Evolutionary conservation across 2,329 filamentous ascomycete species (phyloP), one percentile per base, ranked within the genome.

Genomic region (Nigrospora osmanthi): DNA sequence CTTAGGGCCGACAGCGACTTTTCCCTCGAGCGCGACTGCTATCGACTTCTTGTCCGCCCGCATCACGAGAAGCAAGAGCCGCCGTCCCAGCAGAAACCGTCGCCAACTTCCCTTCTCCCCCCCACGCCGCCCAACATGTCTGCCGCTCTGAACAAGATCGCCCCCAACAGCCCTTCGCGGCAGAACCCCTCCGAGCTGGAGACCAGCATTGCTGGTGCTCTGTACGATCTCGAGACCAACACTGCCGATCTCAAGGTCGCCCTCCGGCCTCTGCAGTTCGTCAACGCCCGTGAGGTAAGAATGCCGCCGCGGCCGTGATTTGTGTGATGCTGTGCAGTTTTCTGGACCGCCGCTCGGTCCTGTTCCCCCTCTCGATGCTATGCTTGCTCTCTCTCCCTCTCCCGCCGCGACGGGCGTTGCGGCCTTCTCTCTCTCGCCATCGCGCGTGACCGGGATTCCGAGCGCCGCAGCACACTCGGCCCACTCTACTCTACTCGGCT

Each of bases 191-290:
- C 89, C 60, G 93, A 98, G 85, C 85, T 97, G 63, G 93, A 98
- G 88, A 84, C 81, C 73, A 88, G 78, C 81, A 94, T 98, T 71
- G 93, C 93, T 71, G 87, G 85, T 75, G 93, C 93, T 76, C 88
- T 98, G 58, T 94, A 86, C 80, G 93, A 98, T 69, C 88, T 98
- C 75, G 93, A 98, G 89, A 90, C 84, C 79, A 96, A 96, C 85
- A 95, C 93, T 68, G 80, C 89, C 71, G 93, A 98, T 76, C 87
- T 98, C 76, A 95, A 91, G 87, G 82, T 81, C 67, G 86, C 89
- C 62, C 86, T 98, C 69, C 86, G 93, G 69, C 93, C 93, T 73
- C 85, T 98, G 75, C 93, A 98, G 83, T 90, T 98, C 75, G 88
- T 94, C 72, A 95, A 88, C 76, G 93, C 93, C 71, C 89, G 90